These are phyloP conservation scores for Xylaria cubensis DNA, from an alignment of 495 filamentous ascomycete species.

Conservation along the genomic window DNA sequence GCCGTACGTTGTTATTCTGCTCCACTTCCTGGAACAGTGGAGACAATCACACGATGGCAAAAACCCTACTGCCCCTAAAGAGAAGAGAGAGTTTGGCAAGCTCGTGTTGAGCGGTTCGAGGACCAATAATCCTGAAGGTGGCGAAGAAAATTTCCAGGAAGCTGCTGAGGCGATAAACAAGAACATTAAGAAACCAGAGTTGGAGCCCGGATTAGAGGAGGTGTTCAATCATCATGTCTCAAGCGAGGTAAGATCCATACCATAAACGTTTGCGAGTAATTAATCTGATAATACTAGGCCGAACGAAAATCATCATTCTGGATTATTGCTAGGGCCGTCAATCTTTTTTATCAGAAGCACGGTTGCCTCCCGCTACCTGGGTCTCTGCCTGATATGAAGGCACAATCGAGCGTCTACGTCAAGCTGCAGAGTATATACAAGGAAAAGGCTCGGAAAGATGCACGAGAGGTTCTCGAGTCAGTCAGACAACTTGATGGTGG, in stretches of 20 bases:
- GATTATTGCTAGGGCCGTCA: slow-evolving; percentile 85
- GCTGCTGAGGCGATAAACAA: slow-evolving; percentile 87
- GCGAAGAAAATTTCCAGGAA: slow-evolving; percentile 97
- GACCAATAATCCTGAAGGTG: slow-evolving; percentile 79
- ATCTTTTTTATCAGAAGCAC: slow-evolving; percentile 73
- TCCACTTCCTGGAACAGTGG: slow-evolving; percentile 89
- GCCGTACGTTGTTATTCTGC: slow-evolving; percentile 82
- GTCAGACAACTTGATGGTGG: slow-evolving; percentile 65
- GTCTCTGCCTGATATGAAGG: slow-evolving; percentile 96
- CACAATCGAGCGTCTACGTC: slow-evolving; percentile 89
- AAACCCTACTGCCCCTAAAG: slow-evolving; percentile 75
- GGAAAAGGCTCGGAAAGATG: slow-evolving; percentile 79
- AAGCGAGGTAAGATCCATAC: slow-evolving; percentile 48
- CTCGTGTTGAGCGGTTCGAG: slow-evolving; percentile 71
- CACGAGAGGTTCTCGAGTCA: slow-evolving; percentile 74
- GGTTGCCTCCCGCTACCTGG: slow-evolving; percentile 82
- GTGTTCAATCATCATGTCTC: slow-evolving; percentile 71
- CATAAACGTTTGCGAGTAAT: slow-evolving; percentile 28
- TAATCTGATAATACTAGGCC: slow-evolving; percentile 39
- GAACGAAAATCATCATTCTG: slow-evolving; percentile 72
- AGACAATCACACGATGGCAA: slow-evolving; percentile 72
- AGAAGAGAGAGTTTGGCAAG: slow-evolving; percentile 83
- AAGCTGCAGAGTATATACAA: slow-evolving; percentile 95
- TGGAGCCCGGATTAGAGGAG: slow-evolving; percentile 72
- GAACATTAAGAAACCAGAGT: slow-evolving; percentile 64